Percentiles rank a stretch among this genome's conserved stretches.
phyloP scores from a whole-genome alignment of 2,329 filamentous ascomycete species.

The Drechslerella coelobrocha region DNA sequence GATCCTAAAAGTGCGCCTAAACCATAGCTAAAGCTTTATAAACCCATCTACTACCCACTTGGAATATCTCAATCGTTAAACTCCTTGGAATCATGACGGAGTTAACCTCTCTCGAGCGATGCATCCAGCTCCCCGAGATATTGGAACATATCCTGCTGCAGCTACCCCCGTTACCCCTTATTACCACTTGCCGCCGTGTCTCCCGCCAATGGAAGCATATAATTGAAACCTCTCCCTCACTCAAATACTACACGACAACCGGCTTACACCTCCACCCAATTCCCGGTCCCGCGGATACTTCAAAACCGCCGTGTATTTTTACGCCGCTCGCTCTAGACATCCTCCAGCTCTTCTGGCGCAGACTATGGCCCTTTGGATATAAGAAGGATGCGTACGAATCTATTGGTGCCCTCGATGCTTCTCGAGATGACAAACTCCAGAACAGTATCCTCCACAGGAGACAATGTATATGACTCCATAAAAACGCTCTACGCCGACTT shows the following conservation, averaged over 20 bases:
- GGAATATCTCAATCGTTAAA: not conserved
- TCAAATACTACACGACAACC: slow-evolving; percentile 28
- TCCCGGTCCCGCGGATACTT: not conserved
- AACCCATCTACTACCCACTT: not conserved
- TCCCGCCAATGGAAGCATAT: slow-evolving; percentile 16
- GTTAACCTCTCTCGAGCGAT: not conserved
- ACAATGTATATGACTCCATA: not conserved
- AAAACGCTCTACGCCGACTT: not conserved
- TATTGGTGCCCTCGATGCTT: too few relatives aligned
- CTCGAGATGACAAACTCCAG: too few relatives aligned
- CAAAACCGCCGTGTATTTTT: not conserved
- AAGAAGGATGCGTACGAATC: too few relatives aligned
- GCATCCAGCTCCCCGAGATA: not conserved
- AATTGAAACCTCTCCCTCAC: slow-evolving; percentile 12
- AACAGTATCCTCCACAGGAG: too few relatives aligned
- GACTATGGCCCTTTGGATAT: slow-evolving; percentile 6
- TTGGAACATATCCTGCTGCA: slow-evolving; percentile 24
- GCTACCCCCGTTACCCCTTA: slow-evolving; percentile 1
- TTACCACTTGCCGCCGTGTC: slow-evolving; percentile 10
- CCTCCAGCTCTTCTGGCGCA: slow-evolving; percentile 10
- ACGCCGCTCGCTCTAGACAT: slow-evolving; percentile 11
- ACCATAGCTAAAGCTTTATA: too few relatives aligned
- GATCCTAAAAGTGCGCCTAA: too few relatives aligned
- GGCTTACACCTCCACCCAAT: not conserved
- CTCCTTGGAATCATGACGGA: not conserved